These are phyloP conservation scores for Kazachstania sp. DNA, from an alignment of 1,139 yeast genomes.

Conservation along the genomic window DNA sequence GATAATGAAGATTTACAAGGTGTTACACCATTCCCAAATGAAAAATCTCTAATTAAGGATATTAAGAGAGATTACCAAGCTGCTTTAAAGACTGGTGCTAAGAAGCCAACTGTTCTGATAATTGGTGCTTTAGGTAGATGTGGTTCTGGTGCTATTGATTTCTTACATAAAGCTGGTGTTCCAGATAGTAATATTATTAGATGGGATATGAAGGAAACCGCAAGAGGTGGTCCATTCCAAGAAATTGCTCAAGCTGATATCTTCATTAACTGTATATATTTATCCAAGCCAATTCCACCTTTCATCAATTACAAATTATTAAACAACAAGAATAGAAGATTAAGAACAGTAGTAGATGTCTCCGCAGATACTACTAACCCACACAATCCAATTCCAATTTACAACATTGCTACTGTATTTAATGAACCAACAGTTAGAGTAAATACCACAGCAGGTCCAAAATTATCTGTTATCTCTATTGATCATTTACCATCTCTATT, in stretches of 20 bases:
- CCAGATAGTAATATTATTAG: slow-evolving; percentile 76
- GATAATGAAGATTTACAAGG: slow-evolving; percentile 63
- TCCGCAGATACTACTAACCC: slow-evolving; percentile 99
- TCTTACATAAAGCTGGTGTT: slow-evolving; percentile 73
- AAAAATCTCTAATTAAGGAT: slow-evolving; percentile 59
- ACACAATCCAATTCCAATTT: slow-evolving; percentile 94
- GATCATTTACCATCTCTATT: slow-evolving; percentile 92
- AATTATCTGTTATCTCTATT: slow-evolving; percentile 83
- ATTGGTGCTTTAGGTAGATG: slow-evolving; percentile 99
- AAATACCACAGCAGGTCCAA: slow-evolving; percentile 68
- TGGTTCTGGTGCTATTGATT: slow-evolving; percentile 94
- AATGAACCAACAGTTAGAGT: slow-evolving; percentile 83
- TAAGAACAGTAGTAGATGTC: slow-evolving; percentile 91
- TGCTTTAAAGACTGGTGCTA: slow-evolving; percentile 56
- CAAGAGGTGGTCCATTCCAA: slow-evolving; percentile 92
- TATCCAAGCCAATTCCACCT: slow-evolving; percentile 89
- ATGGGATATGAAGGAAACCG: slow-evolving; percentile 98
- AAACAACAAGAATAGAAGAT: slow-evolving; percentile 55
- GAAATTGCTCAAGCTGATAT: slow-evolving; percentile 84
- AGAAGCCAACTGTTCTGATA: slow-evolving; percentile 69
- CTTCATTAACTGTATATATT: slow-evolving; percentile 90
- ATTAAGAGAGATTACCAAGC: slow-evolving; percentile 52
- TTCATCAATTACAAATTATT: slow-evolving; percentile 65
- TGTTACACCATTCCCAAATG: slow-evolving; percentile 76
- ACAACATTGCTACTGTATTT: slow-evolving; percentile 81